Percentiles rank a stretch among this genome's conserved stretches.
Evolutionary conservation across 176 grass and related monocot genomes (phyloP).

Genomic region (Tillandsia fasciculata): DNA sequence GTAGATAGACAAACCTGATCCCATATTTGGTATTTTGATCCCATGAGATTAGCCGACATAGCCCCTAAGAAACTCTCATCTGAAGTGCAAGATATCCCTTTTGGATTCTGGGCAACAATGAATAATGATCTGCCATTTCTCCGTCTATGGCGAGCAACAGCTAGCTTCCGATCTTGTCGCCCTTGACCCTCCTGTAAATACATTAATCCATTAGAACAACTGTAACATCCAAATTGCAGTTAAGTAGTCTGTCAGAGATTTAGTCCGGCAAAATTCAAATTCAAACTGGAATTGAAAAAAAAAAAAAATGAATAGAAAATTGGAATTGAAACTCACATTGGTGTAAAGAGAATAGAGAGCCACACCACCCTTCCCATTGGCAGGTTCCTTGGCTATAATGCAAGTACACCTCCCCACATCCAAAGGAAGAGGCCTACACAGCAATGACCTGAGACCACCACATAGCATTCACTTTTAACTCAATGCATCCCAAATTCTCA

Average conservation of each 20-base stretch:
- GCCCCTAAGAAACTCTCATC: slow-evolving; percentile 69
- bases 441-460: slow-evolving; percentile 43
- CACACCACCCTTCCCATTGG: slow-evolving; percentile 39
- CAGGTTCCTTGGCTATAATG: slow-evolving; percentile 64
- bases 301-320: no score
- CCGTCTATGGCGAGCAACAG: slow-evolving; percentile 67
- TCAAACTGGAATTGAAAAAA: no score
- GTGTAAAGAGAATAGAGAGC: slow-evolving; percentile 83
- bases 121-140: slow-evolving; percentile 70
- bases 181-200: slow-evolving; percentile 70
- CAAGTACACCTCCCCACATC: slow-evolving; percentile 90
- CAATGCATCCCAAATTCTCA: neutral
- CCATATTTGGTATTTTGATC: slow-evolving; percentile 78
- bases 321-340: slow-evolving; percentile 38
- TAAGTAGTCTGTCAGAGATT: neutral
- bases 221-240: neutral
- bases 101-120: slow-evolving; percentile 68
- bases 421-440: slow-evolving; percentile 66
- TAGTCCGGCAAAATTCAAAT: neutral
- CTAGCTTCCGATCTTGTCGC: slow-evolving; percentile 79
- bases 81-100: slow-evolving; percentile 46
- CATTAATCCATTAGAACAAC: neutral
- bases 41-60: slow-evolving; percentile 53
- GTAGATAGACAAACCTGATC: slow-evolving; percentile 43
- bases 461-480: neutral